These are phyloP conservation scores for Mucor saturninus DNA, from an alignment of 371 early-diverging fungal genomes.

Conservation along the genomic window DNA sequence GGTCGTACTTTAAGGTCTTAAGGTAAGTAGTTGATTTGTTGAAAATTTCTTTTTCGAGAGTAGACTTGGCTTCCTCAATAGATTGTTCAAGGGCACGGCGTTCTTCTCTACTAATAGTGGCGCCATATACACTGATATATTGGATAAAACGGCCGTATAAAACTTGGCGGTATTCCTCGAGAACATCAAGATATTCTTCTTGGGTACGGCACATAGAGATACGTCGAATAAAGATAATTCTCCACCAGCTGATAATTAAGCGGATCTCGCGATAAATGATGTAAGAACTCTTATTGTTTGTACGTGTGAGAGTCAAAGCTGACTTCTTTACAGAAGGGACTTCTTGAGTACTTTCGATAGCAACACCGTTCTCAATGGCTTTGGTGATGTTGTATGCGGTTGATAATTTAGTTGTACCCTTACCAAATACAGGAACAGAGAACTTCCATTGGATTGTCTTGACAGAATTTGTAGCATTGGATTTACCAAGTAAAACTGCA, in stretches of 20 bases:
- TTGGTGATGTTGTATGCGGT: conserved; percentile 20
- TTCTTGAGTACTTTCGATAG: conserved; percentile 32
- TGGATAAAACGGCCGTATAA: conserved; percentile 25
- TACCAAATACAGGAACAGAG: conserved; percentile 46
- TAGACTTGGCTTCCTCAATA: conserved; percentile 20
- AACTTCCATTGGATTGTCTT: conserved; percentile 43
- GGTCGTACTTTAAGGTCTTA: conserved; percentile 19
- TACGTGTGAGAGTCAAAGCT: conserved; percentile 11
- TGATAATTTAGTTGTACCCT: conserved; percentile 10
- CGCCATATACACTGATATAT: conserved; percentile 23
- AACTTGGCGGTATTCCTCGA: conserved; percentile 31
- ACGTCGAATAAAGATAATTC: conserved; percentile 30
- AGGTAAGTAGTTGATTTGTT: conserved; percentile 15
- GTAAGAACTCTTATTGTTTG: conserved; percentile 13
- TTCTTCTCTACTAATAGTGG: conserved; percentile 13
- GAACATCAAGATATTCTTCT: conserved; percentile 31
- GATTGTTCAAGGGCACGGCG: conserved; percentile 10
- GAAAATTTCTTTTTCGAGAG: conserved; percentile 22
- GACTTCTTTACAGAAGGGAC: conserved; percentile 13
- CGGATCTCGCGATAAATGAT: conserved; percentile 19
- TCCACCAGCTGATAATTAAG: conserved; percentile 34
- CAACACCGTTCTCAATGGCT: conserved; percentile 28
- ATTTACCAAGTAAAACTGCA: conserved; percentile 12
- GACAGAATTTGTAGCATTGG: conserved; percentile 7
- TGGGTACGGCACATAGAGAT: conserved; percentile 25